Evolutionary conservation across 2,329 filamentous ascomycete species (phyloP).

Genomic region (Aspergillus viridinutans): DNA sequence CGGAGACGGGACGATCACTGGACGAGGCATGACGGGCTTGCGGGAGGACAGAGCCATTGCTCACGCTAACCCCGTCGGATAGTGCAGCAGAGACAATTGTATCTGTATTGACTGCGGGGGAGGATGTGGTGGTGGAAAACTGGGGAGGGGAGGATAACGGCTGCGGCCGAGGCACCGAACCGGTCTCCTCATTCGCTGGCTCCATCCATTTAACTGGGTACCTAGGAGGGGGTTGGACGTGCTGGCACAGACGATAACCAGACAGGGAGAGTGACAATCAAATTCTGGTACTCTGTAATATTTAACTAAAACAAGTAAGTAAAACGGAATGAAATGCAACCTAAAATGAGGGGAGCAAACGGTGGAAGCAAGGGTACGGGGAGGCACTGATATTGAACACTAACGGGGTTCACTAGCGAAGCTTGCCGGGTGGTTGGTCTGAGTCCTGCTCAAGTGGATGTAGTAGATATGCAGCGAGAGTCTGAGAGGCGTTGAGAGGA

Average conservation of each 20-base stretch:
- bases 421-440: background rate
- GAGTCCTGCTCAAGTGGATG: background rate
- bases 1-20: constrained; percentile 25
- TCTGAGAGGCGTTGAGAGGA: background rate
- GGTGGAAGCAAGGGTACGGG: constrained; percentile 2
- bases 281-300: background rate
- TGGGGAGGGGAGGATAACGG: constrained; percentile 19
- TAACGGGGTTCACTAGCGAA: background rate
- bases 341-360: constrained; percentile 5
- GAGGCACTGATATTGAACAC: background rate
- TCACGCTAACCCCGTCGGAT: constrained; percentile 2
- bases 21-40: constrained; percentile 13
- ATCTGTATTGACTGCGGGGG: constrained; percentile 9
- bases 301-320: constrained; percentile 13
- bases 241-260: constrained; percentile 1
- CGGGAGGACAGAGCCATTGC: constrained; percentile 12
- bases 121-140: constrained; percentile 4
- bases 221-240: constrained; percentile 5
- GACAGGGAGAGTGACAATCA: background rate
- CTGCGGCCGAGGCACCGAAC: constrained; percentile 26
- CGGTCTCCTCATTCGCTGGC: constrained; percentile 37
- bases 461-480: no score
- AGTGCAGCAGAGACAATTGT: constrained; percentile 6
- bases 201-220: constrained; percentile 42
- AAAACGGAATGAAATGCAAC: constrained; percentile 12